Conservation (phyloP, 495 filamentous ascomycete species). For the Penicillium canescens region DNA sequence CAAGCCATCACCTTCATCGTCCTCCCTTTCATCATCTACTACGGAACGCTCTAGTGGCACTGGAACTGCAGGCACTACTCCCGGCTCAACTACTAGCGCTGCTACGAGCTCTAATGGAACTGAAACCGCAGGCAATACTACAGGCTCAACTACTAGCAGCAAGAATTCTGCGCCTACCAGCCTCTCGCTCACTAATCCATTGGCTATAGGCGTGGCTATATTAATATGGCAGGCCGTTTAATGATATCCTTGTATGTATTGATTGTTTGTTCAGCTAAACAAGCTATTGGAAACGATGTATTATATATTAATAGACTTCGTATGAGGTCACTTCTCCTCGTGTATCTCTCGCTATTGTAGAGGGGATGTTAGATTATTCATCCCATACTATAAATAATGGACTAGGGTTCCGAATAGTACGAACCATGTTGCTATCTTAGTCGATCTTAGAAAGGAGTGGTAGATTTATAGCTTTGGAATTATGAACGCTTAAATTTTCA, state of each 20-base stretch:
- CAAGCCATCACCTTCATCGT: constrained; percentile 21
- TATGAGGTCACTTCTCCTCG: constrained; percentile 11
- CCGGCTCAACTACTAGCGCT: constrained; percentile 9
- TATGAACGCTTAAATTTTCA: too few relatives aligned
- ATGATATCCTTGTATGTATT: constrained; percentile 11
- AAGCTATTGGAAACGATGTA: constrained; percentile 9
- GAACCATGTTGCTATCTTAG: too few relatives aligned
- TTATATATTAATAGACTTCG: constrained; percentile 7
- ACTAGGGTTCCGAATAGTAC: too few relatives aligned
- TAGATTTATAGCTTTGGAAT: too few relatives aligned
- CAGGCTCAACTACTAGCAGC: constrained; percentile 13
- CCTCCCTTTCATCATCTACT: constrained; percentile 16
- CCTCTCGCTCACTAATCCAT: constrained; percentile 16
- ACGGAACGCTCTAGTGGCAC: constrained; percentile 9
- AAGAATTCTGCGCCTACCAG: constrained; percentile 21
- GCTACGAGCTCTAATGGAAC: not conserved
- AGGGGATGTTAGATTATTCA: not conserved
- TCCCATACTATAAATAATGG: too few relatives aligned
- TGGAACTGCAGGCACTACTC: constrained; percentile 13
- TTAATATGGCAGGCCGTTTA: constrained; percentile 18
- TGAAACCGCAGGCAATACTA: not conserved
- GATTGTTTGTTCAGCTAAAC: constrained; percentile 9
- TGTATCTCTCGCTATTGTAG: constrained; percentile 13
- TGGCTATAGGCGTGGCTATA: constrained; percentile 16
- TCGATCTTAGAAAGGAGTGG: too few relatives aligned